Base-by-base conservation (phyloP, 495 filamentous ascomycete genomes). In the Penicillium diatomitis region DNA sequence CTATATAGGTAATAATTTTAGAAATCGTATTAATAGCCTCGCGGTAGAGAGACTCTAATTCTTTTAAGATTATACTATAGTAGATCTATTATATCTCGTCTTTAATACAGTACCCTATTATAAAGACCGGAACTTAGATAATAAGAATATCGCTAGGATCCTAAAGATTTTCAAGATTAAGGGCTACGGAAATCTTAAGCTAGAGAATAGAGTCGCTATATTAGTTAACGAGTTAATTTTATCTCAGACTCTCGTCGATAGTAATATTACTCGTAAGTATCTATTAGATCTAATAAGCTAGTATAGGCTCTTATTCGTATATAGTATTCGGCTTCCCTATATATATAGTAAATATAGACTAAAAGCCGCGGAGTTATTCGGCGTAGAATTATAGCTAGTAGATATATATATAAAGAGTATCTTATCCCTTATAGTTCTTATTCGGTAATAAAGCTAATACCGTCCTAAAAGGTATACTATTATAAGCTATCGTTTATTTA, bases 351-450 rank as follows among this genome's bases (percentile, higher is more conserved):
- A 32, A 47, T 43, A 57, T 32, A 32, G 50, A 12, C 20, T 53
- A 27, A 47, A 53, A 34, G 54, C 47, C 2, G 46, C 29, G 9
- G 38, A 44, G 11, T n/a, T 6, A 12, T 50, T 49, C 32, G 43
- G 50, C 32, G 38, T 41, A 29, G 41, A 2, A 10, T 36, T 1
- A 30, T 57, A 39, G 50, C 31, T 57, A 44, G 50, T 53, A 5
- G 50, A 57, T 38, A 31, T 57, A 5, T 57, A 53, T 47, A 31
- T 38, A 11, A 42, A 57, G 20, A 20, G 50, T 57, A 29, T 8
- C 50, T 27, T n/a, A n/a, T n/a, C n/a, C n/a, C n/a, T n/a, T n/a
- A 27, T 29, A 27, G 10, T 32, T 46, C 36, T 12, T 29, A 46
- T 50, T 39, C 33, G n/a, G 43, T 49, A 6, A n/a, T 37, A 37